A percentile compares a stretch with the other conserved stretches of the same genome.
Conservation (phyloP, 148 eudicot species). For the Rheum nobile region DNA sequence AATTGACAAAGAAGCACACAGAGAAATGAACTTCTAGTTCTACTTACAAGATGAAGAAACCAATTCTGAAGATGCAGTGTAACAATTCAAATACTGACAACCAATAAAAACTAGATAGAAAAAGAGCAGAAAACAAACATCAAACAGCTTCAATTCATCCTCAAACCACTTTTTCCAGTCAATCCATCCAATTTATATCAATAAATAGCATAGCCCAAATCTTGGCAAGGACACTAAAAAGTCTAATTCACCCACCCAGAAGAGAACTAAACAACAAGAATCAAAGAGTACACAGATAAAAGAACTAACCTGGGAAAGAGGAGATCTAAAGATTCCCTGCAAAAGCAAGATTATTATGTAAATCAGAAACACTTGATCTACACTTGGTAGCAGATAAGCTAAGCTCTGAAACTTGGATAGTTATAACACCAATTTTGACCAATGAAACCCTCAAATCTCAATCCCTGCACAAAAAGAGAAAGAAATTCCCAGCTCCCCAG, state of each 20-base stretch:
- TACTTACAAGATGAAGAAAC: neutral
- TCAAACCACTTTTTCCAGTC: neutral
- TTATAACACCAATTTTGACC: neutral
- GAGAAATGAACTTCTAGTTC: neutral
- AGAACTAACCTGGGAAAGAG: conserved; percentile 1
- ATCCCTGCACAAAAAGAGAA: neutral
- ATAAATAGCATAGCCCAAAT: neutral
- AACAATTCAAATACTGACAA: neutral
- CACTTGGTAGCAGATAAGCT: neutral
- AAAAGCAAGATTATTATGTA: conserved; percentile 6
- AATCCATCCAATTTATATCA: neutral
- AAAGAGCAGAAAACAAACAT: neutral
- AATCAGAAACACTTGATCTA: neutral
- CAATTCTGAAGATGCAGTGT: neutral
- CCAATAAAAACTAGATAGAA: neutral
- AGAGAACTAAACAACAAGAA: neutral
- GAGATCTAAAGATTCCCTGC: neutral
- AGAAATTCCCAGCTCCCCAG: neutral
- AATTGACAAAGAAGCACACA: neutral
- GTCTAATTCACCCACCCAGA: neutral
- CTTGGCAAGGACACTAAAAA: neutral
- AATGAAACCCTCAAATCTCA: neutral
- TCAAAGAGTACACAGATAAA: neutral
- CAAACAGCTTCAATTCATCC: neutral
- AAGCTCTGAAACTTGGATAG: neutral